Conservation (phyloP, 2,329 filamentous ascomycete genomes). For the Sporothrix luriei region DNA sequence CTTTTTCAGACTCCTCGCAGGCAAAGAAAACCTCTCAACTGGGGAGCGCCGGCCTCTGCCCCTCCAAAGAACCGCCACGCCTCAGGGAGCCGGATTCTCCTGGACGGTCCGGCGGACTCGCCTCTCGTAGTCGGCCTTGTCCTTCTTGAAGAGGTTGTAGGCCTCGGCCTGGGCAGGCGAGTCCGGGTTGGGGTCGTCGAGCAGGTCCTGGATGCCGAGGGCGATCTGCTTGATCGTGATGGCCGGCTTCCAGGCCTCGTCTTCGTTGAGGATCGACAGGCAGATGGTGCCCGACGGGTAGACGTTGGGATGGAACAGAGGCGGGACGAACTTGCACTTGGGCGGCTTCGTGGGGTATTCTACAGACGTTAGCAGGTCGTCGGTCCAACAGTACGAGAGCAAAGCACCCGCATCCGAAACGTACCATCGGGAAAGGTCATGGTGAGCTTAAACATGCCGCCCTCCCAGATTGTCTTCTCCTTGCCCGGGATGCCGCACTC, state of each 20-base stretch:
- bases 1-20: not conserved
- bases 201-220: conserved; percentile 89
- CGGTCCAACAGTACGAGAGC: not conserved
- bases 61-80: not conserved
- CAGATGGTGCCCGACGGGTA: conserved; percentile 98
- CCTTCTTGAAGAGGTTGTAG: conserved; percentile 95
- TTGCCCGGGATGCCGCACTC: conserved; percentile 96
- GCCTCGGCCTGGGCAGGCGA: conserved; percentile 96
- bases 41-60: no score
- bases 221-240: conserved; percentile 99
- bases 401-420: conserved; percentile 38
- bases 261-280: conserved; percentile 94
- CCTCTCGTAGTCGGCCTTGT: conserved; percentile 82
- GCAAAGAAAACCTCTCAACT: not conserved
- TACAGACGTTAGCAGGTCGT: conserved; percentile 44
- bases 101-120: conserved; percentile 83
- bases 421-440: conserved; percentile 91
- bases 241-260: conserved; percentile 97
- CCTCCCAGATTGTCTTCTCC: conserved; percentile 95
- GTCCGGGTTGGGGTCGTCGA: conserved; percentile 95
- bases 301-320: conserved; percentile 97
- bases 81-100: conserved; percentile 77
- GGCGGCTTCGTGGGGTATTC: conserved; percentile 98
- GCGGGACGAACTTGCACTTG: conserved; percentile 88
- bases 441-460: conserved; percentile 93